Percentiles rank a stretch among this genome's conserved stretches.
phyloP scores from a whole-genome alignment of 768 basidiomycete species.

The Gymnopilus junonius region DNA sequence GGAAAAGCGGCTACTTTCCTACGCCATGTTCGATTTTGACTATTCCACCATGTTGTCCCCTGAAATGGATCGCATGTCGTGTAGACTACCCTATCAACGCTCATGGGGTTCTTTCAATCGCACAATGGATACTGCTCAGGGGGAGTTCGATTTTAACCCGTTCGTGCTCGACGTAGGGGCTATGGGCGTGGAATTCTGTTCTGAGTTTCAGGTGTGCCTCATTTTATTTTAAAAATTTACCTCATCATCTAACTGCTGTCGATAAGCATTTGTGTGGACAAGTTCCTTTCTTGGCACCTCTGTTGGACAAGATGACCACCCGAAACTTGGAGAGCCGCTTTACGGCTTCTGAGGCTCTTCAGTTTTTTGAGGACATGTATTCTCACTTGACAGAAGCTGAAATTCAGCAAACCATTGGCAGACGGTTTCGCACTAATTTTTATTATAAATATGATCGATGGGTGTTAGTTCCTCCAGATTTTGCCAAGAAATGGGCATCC shows the following conservation, averaged over 20 bases:
- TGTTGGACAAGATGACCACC: slow-evolving; percentile 33
- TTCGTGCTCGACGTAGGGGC: slow-evolving; percentile 30
- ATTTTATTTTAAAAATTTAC: neutral
- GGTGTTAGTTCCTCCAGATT: slow-evolving; percentile 16
- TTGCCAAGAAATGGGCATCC: slow-evolving; percentile 21
- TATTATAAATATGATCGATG: slow-evolving; percentile 21
- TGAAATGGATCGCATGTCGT: neutral
- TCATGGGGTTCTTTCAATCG: slow-evolving; percentile 9
- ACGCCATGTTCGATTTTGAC: slow-evolving; percentile 27
- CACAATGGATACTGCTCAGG: slow-evolving; percentile 19
- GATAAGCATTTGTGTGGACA: slow-evolving; percentile 25
- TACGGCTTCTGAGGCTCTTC: slow-evolving; percentile 29
- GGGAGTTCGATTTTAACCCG: slow-evolving; percentile 29
- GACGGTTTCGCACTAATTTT: neutral
- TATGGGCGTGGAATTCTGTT: slow-evolving; percentile 18
- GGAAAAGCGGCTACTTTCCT: slow-evolving; percentile 11
- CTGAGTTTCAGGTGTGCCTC: slow-evolving; percentile 11
- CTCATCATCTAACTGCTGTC: no score
- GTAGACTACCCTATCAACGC: slow-evolving; percentile 15
- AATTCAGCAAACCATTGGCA: neutral
- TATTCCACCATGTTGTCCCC: slow-evolving; percentile 18
- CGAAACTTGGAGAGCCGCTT: slow-evolving; percentile 24
- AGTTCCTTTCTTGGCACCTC: slow-evolving; percentile 31
- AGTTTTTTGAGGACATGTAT: slow-evolving; percentile 25
- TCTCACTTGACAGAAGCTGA: neutral